Evolutionary conservation across 257 asterid species (phyloP), one percentile per base, ranked within the genome.

Genomic region (Nicotiana knightiana): DNA sequence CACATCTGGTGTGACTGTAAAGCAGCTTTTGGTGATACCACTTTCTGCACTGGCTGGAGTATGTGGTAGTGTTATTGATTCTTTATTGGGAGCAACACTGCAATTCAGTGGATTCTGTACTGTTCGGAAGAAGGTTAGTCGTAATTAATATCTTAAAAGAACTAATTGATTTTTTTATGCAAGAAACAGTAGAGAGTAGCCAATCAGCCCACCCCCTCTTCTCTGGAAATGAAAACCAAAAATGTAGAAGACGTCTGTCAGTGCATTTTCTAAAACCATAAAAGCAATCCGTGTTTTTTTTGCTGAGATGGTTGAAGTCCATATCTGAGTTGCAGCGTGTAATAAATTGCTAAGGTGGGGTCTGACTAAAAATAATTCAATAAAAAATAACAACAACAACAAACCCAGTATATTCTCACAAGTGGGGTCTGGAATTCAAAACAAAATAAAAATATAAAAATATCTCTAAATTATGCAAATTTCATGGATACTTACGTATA

Each of bases 81-180:
- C 99, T 79, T 77, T 96, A 82, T 84, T 96, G 71, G 99, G 99
- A 84, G 99, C 99, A 18, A 96, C 99, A 32, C 87, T 96, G 86
- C 98, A 96, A 64, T 96, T 88, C 89, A 96, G 98, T 83, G 98
- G 99, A 76, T 92, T 86, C 86, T 94, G 99, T 87, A 90, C 85
- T 66, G 94, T 96, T 77, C 92, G 97, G n/a, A 93, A 94, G 67
- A 94, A 96, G 99, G 99, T 94, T 80, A 86, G 77, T 39, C 39
- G 51, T 51, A 75, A 30, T 75, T 75, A 24, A 24, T 75, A 39
- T 75, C 16, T 48, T 75, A 26, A 26, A 26, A 30, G 8, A 30
- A 55, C 53, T 46, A 65, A 16, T 79, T 4, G 33, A 78, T 67
- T 21, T 43, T 10, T 71, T 61, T 39, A 64, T 28, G 1, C 59